Conservation (phyloP, 2,329 filamentous ascomycete genomes). For the Paraconiothyrium brasiliense region DNA sequence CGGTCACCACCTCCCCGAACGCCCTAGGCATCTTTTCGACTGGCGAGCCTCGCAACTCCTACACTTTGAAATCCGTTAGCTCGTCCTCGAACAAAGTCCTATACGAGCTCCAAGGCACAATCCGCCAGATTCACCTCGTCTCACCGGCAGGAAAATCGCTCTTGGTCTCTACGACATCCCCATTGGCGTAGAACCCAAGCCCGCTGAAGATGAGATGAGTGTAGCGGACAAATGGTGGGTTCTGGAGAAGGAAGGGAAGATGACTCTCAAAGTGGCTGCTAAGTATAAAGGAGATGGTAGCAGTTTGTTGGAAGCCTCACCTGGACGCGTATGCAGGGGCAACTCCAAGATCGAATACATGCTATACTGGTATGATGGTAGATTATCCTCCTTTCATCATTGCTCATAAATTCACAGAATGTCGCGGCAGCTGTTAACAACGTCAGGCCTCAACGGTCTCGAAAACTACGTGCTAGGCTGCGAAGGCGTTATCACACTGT, state of each 20-base stretch:
- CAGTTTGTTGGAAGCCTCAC: slow-evolving; percentile 8
- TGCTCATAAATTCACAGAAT: not conserved
- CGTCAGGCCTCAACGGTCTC: slow-evolving; percentile 16
- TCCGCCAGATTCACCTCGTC: slow-evolving; percentile 14
- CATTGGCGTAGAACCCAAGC: too few species aligned
- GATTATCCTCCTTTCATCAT: not conserved
- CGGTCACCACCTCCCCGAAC: slow-evolving; percentile 13
- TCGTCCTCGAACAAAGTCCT: slow-evolving; percentile 6
- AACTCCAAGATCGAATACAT: slow-evolving; percentile 18
- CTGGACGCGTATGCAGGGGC: slow-evolving; percentile 18
- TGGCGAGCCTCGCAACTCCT: slow-evolving; percentile 17
- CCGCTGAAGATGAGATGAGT: not conserved
- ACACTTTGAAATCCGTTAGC: slow-evolving; percentile 15
- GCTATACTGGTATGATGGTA: slow-evolving; percentile 20
- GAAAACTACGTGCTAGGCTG: slow-evolving; percentile 15
- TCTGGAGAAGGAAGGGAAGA: not conserved
- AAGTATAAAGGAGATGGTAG: slow-evolving; percentile 8
- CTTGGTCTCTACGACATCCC: slow-evolving; percentile 15
- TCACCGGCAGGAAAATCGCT: slow-evolving; percentile 9
- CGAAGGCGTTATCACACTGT: slow-evolving; percentile 10
- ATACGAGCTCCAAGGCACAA: slow-evolving; percentile 14
- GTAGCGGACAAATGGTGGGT: not conserved
- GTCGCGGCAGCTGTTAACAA: slow-evolving; percentile 1
- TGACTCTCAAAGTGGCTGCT: not conserved
- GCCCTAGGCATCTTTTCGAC: slow-evolving; percentile 18